Evolutionary conservation across 805 yeast species (phyloP).

Genomic region (Candida khao-thaluensis): DNA sequence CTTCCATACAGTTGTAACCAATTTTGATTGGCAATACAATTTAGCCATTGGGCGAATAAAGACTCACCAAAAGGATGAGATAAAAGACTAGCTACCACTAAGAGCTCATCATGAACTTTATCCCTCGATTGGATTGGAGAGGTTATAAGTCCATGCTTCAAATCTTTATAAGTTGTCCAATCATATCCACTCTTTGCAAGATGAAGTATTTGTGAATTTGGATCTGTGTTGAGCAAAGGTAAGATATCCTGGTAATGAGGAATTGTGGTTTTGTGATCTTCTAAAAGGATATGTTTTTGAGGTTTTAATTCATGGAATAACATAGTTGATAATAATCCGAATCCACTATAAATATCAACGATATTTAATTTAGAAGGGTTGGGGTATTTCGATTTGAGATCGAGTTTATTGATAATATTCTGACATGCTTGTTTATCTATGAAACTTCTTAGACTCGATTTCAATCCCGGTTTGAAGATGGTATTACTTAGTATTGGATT

Average conservation of each 20-base stretch:
- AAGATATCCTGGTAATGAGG: conserved; percentile 25
- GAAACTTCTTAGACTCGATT: conserved; percentile 10
- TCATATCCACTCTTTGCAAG: conserved; percentile 54
- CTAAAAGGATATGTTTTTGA: conserved; percentile 60
- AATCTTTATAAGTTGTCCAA: conserved; percentile 59
- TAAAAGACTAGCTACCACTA: conserved; percentile 60
- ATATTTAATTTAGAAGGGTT: conserved; percentile 45
- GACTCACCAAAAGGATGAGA: conserved; percentile 57
- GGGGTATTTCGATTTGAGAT: conserved; percentile 36
- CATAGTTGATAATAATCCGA: conserved; percentile 59
- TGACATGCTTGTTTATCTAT: conserved; percentile 27
- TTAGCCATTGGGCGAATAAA: conserved; percentile 70
- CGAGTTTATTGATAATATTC: conserved; percentile 47
- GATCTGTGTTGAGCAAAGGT: conserved; percentile 19
- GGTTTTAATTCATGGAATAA: conserved; percentile 65
- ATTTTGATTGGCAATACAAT: conserved; percentile 63
- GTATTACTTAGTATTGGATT: conserved; percentile 28
- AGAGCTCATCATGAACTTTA: conserved; percentile 50
- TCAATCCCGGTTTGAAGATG: conserved; percentile 8
- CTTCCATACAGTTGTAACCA: conserved; percentile 74
- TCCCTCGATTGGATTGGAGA: conserved; percentile 29
- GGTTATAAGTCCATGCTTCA: conserved; percentile 45
- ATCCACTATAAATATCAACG: conserved; percentile 60
- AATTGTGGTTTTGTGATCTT: conserved; percentile 37
- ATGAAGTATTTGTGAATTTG: conserved; percentile 21